Base-by-base conservation (phyloP, 2,329 filamentous ascomycete genomes). In the Cercospora sp. region DNA sequence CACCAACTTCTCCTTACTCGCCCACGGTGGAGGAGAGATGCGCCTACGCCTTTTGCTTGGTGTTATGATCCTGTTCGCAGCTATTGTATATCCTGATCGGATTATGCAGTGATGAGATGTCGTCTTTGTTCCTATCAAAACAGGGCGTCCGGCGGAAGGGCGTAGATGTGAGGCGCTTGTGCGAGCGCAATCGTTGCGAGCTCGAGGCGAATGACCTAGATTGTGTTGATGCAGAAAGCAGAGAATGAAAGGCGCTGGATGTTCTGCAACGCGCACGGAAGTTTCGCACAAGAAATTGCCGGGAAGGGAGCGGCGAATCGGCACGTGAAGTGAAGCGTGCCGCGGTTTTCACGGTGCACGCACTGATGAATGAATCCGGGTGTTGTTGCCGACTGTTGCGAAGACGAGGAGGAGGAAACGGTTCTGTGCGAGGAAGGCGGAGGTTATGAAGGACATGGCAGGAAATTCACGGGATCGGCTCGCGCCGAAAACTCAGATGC, bases 1-100 rank as follows among this genome's bases (percentile, higher is more conserved):
- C 57, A 51, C 26, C 63, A 57, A 33, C 62, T 60, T 23, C 20
- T 60, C 16, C 30, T 60, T 42, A 65, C 55, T 65, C 63, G 51
- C 42, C 55, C 63, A 33, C 55, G 28, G 33, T 20, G 48, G 48
- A 39, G 12, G 48, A 48, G 60, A 62, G 36, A 36, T 31, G 62
- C 42, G 39, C 42, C 60, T 63, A 64, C 30, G 30, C 39, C 62
- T 55, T 58, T 33, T n/a, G 30, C 30, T 23, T 8, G 48, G 20
- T 13, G 20, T 16, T 20, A 16, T 20, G 31, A 31, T 42, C 62
- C 62, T 64, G 62, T 31, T 62, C 48, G 62, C 48, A 39, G 62
- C 62, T 57, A 64, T 39, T 28, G 30, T 58, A 26, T 48, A 39
- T 33, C 60, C 18, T n/a, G 58, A 16, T 20, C 12, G 60, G 60